Evolutionary conservation across 1,284 basidiomycete species (phyloP), one percentile per base, ranked within the genome.

Genomic region (Phaffia rhodozyma): DNA sequence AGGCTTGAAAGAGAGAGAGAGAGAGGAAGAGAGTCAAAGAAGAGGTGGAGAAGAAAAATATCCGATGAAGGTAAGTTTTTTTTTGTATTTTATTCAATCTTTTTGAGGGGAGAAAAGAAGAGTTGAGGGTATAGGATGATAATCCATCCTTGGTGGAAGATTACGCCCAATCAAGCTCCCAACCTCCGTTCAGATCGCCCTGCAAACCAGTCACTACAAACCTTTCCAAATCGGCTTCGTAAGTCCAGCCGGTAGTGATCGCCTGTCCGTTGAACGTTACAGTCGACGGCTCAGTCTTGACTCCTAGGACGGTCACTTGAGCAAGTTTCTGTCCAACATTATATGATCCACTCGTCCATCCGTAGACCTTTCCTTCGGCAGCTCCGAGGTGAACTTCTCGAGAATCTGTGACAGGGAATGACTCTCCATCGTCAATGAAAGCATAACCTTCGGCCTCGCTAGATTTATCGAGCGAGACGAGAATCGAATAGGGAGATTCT

Each of bases 351-450:
- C 67, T 61, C 0, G 60, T 27, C 27, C 43, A 55, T 13, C 48
- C 60, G 21, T n/a, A 59, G 4, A 63, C 47, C 48, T 57, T 62
- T 23, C 34, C 54, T 0, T 62, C 56, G 69, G 27, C 34, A 4
- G 60, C 60, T 20, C 56, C 30, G 7, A 65, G 55, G 49, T 53
- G 21, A 20, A 52, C 38, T 9, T n/a, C 29, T 38, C 49, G 57
- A 30, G 55, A 52, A 6, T 27, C 27, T 21, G 29, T 30, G 1
- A 38, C 63, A 20, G 64, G 32, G 66, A 72, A 29, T 52, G 56
- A 32, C 58, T 69, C 30, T 7, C 85, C 85, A 68, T 87, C 85
- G 70, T 87, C 85, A 50, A 86, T 68, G 71, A 84, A 84, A 13
- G 81, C 80, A 2, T 76, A 75, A 6, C 84, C 84, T 53, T 78